Base-by-base conservation (phyloP, 352 stramenopile species). In the Phytopythium vexans region DNA sequence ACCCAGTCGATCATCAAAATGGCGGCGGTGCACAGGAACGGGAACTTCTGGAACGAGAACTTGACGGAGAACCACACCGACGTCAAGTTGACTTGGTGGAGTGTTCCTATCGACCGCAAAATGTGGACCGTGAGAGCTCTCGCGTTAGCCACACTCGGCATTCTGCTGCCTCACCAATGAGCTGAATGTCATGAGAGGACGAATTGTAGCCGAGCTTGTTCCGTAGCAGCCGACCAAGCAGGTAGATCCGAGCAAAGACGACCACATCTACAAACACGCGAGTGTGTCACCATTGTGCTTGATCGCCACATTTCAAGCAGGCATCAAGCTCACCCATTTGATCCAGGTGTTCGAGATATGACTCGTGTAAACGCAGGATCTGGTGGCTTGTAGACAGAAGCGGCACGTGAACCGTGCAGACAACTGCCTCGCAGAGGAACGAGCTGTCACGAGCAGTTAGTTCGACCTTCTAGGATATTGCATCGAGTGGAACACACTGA, bases 61-160 rank as follows among this genome's bases (percentile, higher is more conserved):
- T 86, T 86, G 62, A 69, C 48, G 10, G 73, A 72, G 56, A 86
- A 82, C 76, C 76, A 86, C 35, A 82, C 70, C 1, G 70, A 81
- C 15, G 66, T 69, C n/a, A 82, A 56, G 52, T 86, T 58, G n/a
- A 84, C 64, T 27, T 68, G 70, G 33, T 86, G 71, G 56, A 86
- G 75, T 14, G 70, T 70, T 10, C 69, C 68, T 78, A 44, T n/a
- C 40, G 31, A 27, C 9, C 46, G n/a, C 21, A 40, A 1, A 42
- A 40, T 36, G 9, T 15, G 11, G 4, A 39, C 3, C 0, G 12
- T 32, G 21, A 43, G 51, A 45, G 12, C 21, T 27, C 21, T 27
- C 21, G 21, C 21, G 21, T 44, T n/a, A 48, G 15, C 11, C 42
- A 27, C 16, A 12, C 9, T 49, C 10, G 10, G 1, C 10, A 49